phyloP scores from a whole-genome alignment of 2,329 filamentous ascomycete species.

The Pyrenophora tritici-repentis region DNA sequence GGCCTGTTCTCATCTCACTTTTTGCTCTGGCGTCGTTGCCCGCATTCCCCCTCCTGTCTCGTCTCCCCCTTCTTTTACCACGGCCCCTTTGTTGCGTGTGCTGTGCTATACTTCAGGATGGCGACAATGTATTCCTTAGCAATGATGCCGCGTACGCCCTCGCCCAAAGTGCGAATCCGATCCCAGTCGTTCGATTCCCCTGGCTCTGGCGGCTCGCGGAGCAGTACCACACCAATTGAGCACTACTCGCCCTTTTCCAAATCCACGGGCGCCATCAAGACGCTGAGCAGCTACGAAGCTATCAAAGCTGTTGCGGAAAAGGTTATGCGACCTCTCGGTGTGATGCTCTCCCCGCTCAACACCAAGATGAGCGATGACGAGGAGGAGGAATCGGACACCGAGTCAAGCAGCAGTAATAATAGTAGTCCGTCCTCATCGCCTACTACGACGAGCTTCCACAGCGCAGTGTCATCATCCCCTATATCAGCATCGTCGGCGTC shows the following conservation, averaged over 20 bases:
- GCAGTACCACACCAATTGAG: slow-evolving; percentile 37
- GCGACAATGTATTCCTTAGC: slow-evolving; percentile 3
- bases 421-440: slow-evolving; percentile 21
- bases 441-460: slow-evolving; percentile 33
- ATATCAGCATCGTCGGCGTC: slow-evolving; percentile 5
- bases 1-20: slow-evolving; percentile 7
- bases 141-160: slow-evolving; percentile 35
- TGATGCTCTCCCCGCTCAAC: slow-evolving; percentile 31
- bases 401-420: too few species aligned
- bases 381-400: too few species aligned
- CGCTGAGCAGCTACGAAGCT: slow-evolving; percentile 28
- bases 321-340: slow-evolving; percentile 10
- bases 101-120: slow-evolving; percentile 17
- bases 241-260: slow-evolving; percentile 42
- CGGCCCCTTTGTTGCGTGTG: too few species aligned
- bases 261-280: slow-evolving; percentile 37
- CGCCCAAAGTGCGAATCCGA: slow-evolving; percentile 44
- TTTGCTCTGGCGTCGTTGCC: background rate
- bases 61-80: background rate
- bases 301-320: slow-evolving; percentile 21
- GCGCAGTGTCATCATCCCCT: slow-evolving; percentile 10
- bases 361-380: slow-evolving; percentile 41
- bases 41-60: background rate
- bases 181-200: slow-evolving; percentile 45
- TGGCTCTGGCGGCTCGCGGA: slow-evolving; percentile 25